Conservation (phyloP, 2,329 filamentous ascomycete species). For the Epichloe festucae region DNA sequence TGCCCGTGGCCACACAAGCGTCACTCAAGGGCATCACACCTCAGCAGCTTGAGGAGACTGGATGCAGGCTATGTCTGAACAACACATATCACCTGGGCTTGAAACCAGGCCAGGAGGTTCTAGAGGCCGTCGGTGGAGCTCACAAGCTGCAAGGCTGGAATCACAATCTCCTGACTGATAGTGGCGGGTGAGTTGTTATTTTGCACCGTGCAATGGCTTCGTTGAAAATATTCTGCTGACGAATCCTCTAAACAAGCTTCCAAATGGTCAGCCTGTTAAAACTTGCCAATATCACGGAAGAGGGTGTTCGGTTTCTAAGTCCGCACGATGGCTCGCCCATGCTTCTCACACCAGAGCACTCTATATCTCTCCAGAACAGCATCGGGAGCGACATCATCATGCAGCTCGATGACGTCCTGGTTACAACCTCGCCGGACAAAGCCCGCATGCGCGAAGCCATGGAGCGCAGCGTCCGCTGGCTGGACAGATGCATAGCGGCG, state of each 20-base stretch:
- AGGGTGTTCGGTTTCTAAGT: constrained; percentile 90
- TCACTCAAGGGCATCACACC: constrained; percentile 91
- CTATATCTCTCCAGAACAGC: constrained; percentile 87
- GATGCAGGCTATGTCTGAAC: constrained; percentile 85
- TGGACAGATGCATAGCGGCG: constrained; percentile 85
- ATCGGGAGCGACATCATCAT: constrained; percentile 99
- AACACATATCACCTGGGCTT: constrained; percentile 96
- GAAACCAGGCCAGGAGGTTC: constrained; percentile 81
- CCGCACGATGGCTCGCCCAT: constrained; percentile 92
- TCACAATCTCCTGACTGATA: constrained; percentile 83
- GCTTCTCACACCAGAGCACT: constrained; percentile 95
- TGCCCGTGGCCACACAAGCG: constrained; percentile 96
- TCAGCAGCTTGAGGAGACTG: constrained; percentile 77
- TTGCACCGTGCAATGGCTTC: neutral
- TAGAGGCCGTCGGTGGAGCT: constrained; percentile 80
- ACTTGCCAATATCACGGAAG: constrained; percentile 85
- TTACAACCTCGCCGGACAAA: constrained; percentile 83
- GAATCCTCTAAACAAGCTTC: constrained; percentile 49
- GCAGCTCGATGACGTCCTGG: constrained; percentile 97
- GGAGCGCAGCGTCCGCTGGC: constrained; percentile 87
- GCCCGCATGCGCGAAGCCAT: constrained; percentile 87
- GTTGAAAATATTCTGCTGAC: neutral
- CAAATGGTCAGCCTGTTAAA: constrained; percentile 97
- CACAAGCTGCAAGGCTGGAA: constrained; percentile 93
- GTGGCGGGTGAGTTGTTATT: constrained; percentile 45